Base-by-base conservation (phyloP, 1,139 yeast genomes). In the Geotrichum fermentans region DNA sequence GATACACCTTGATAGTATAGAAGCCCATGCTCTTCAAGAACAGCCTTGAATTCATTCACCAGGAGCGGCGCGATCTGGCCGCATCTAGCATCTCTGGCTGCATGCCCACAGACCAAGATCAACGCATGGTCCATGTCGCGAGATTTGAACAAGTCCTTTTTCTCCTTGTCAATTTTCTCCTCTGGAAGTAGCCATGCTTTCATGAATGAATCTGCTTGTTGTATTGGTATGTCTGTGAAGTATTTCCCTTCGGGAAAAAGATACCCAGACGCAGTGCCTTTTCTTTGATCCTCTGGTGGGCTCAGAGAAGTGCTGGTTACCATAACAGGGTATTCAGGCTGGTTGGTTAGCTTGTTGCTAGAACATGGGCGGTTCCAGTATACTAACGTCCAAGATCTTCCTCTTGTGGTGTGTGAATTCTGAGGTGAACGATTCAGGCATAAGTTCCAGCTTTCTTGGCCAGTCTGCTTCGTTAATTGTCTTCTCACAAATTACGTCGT, bases 31-130 rank as follows among this genome's bases (percentile, higher is more conserved):
- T 55, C 42, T 10, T 57, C 53, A n/a, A 79, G 57, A 1, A 75
- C 80, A 37, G 55, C 57, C 16, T 63, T 60, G 50, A 83, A 78
- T 61, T 83, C 89, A 4, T 68, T 58, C 37, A 64, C 60, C 0
- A 84, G 60, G 17, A 78, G 48, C 0, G 88, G 88, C 0, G 83
- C 90, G 10, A 80, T 57, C 17, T 65, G 58, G 0, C 90, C 92
- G 66, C 94, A 84, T 40, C 94, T 62, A 1, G 71, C 67, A 61
- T 84, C 94, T 51, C 92, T 64, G 41, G 73, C 65, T 0, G 71
- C 61, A 58, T 84, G 94, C 0, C 88, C 90, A 63, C 94, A 84
- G 1, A 82, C 75, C 21, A 83, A 63, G 0, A 80, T 69, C 40
- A 63, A 44, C 4, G 56, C 53, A 10, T 56, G 54, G 11, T 51